Base-by-base conservation (phyloP, 805 yeast genomes). In the Tanozyma kutaoensis region DNA sequence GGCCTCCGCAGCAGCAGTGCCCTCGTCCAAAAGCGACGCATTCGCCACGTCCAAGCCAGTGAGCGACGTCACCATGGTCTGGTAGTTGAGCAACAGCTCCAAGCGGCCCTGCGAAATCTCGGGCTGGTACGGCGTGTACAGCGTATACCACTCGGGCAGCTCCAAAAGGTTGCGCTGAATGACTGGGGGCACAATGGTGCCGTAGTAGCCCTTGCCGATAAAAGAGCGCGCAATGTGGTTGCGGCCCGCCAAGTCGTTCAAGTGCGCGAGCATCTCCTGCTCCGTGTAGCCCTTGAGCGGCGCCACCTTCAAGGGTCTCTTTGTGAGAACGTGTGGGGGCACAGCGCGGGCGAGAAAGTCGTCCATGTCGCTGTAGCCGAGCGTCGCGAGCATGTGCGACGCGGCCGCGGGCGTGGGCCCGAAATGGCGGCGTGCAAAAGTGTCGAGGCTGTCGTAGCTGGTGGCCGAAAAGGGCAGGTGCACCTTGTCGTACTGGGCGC, bases 121-220 rank as follows among this genome's bases (percentile, higher is more conserved):
- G 1, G 98, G 95, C 58, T 91, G 98, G 52, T 91, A 91, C 20
- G 98, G 98, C 14, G 98, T 91, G 51, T 91, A 91, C 1, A 96
- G 84, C 13, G 98, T 91, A 62, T 91, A 91, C 98, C 98, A 91
- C 48, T 85, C 95, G 5, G 98, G 98, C 34, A 77, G 72, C 53
- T 91, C 98, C 31, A 91, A 59, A 32, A 91, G 54, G 45, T 91
- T 91, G 49, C 98, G 73, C 59, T 82, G 93, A 40, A 91, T 80
- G 20, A 88, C 95, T 2, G 93, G 78, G 0, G 98, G 98, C 24
- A 82, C 60, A 28, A 69, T 62, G 1, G 97, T 88, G 32, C 93
- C 93, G 40, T 82, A 79, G 54, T 88, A 91, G 22, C 98, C 98
- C 49, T 81, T 80, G 35, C 98, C 98, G 32, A 91, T 88, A 40